Base-by-base conservation (phyloP, 2,329 filamentous ascomycete species). In the Trichophyton equinum region DNA sequence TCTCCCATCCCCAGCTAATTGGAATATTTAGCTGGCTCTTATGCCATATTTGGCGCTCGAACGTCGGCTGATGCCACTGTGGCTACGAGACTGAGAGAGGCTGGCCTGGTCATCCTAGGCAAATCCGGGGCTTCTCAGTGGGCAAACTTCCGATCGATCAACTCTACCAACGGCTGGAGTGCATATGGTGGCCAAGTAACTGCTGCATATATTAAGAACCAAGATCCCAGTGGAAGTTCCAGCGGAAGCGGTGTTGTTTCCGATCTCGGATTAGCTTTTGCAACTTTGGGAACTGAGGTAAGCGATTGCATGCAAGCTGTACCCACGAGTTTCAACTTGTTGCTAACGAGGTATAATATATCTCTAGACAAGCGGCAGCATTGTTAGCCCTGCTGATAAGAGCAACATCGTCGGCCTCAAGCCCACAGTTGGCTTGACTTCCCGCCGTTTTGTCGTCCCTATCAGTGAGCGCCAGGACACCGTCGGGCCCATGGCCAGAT, bases 371-470 rank as follows among this genome's bases (percentile, higher is more conserved):
- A 77, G 78, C 62, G 85, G 85, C 2, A 85, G 81, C 18, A 86
- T 89, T 60, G 68, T 87, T 3, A 77, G 76, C 8, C 86, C 86
- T 0, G 67, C 68, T 55, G 66, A 73, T 47, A 67, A 74, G 4
- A 86, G 82, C 73, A 85, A 85, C 61, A 69, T 87, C 1, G 85
- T 87, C 0, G 85, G 83, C 1, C 84, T 89, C 69, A 86, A 85
- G 68, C 83, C 85, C 0, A 85, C 84, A 0, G 82, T 87, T 1
- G 85, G 85, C 0, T 74, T 88, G 2, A 86, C 81, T 0, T 84
- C 82, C 1, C 75, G 71, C 4, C 65, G 69, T 46, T 75, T 86
- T 3, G 85, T 88, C 1, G 81, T 89, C 9, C 86, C 87, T 0
- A 82, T 89, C 62, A 79, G 76, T 30, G 74, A 81, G 64, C 80